A percentile compares a stretch with the other conserved stretches of the same genome.
These are phyloP conservation scores for Mucor mucedo DNA, from an alignment of 371 early-diverging fungal species.

Conservation along the genomic window DNA sequence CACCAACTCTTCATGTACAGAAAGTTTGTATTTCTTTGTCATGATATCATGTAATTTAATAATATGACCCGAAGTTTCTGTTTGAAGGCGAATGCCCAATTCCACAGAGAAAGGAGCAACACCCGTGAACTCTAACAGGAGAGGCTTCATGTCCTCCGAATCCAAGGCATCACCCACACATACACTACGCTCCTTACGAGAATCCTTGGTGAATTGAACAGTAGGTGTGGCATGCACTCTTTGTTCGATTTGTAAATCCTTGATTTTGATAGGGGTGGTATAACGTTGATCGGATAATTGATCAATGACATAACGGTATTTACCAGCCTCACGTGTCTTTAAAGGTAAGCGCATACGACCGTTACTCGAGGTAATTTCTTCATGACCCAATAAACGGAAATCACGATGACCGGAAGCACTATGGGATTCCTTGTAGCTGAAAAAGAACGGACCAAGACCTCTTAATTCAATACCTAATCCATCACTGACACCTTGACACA, in stretches of 20 bases:
- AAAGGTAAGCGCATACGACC: conserved; percentile 41
- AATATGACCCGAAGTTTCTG: conserved; percentile 34
- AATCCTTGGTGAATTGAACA: conserved; percentile 35
- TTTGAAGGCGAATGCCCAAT: conserved; percentile 45
- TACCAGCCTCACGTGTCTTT: conserved; percentile 43
- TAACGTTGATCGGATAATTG: conserved; percentile 55
- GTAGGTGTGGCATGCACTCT: conserved; percentile 46
- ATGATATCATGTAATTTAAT: conserved; percentile 38
- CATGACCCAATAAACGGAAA: conserved; percentile 23
- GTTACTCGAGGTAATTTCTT: conserved; percentile 44
- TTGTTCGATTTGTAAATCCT: conserved; percentile 39
- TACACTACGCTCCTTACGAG: conserved; percentile 30
- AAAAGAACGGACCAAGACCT: conserved; percentile 50
- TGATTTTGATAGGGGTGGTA: conserved; percentile 31
- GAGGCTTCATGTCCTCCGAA: conserved; percentile 34
- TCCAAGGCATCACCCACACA: conserved; percentile 54
- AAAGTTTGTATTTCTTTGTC: conserved; percentile 35
- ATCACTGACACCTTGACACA: conserved; percentile 53
- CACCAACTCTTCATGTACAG: conserved; percentile 34
- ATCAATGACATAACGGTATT: conserved; percentile 49
- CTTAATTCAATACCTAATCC: conserved; percentile 42
- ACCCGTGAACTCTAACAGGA: conserved; percentile 48
- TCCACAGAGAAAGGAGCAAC: conserved; percentile 52
- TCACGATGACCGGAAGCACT: conserved; percentile 4
- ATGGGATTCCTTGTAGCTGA: conserved; percentile 35